phyloP scores from a whole-genome alignment of 192 early-diverging fungal species.

The Coemansia sp. region DNA sequence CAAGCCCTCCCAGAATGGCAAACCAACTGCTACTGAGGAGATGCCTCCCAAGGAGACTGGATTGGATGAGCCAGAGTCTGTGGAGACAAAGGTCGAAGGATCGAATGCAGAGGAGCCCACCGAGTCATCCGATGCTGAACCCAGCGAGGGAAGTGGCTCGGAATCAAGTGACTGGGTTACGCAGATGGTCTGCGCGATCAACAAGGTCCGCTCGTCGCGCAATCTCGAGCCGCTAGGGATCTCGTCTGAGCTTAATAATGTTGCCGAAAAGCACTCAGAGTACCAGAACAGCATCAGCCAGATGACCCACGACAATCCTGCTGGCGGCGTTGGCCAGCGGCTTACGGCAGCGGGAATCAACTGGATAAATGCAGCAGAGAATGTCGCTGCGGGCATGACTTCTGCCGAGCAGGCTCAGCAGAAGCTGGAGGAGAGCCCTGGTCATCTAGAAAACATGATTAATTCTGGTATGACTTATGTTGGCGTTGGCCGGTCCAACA shows the following conservation, averaged over 20 bases:
- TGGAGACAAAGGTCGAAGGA: neutral
- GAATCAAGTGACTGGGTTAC: slow-evolving; percentile 27
- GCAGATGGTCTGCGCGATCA: slow-evolving; percentile 47
- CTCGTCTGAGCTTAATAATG: slow-evolving; percentile 20
- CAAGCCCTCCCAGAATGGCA: neutral
- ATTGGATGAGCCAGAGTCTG: neutral
- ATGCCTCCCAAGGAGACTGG: neutral
- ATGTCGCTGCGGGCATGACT: slow-evolving; percentile 50
- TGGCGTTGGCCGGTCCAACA: slow-evolving; percentile 42
- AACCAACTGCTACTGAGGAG: slow-evolving; percentile 2
- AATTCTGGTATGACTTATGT: slow-evolving; percentile 43
- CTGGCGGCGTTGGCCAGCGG: slow-evolving; percentile 41
- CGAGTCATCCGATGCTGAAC: neutral
- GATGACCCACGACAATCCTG: slow-evolving; percentile 53
- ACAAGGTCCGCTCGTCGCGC: slow-evolving; percentile 29
- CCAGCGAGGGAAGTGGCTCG: slow-evolving; percentile 5
- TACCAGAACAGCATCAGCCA: slow-evolving; percentile 44
- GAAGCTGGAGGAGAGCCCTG: slow-evolving; percentile 48
- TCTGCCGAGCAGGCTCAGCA: slow-evolving; percentile 39
- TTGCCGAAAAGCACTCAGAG: slow-evolving; percentile 48
- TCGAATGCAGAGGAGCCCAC: slow-evolving; percentile 1
- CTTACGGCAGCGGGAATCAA: slow-evolving; percentile 20
- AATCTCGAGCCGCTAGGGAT: slow-evolving; percentile 34
- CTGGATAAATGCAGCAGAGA: slow-evolving; percentile 49
- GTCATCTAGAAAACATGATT: slow-evolving; percentile 56